Evolutionary conservation across 805 yeast genomes (phyloP).

Genomic region (Candida yuanshanica): DNA sequence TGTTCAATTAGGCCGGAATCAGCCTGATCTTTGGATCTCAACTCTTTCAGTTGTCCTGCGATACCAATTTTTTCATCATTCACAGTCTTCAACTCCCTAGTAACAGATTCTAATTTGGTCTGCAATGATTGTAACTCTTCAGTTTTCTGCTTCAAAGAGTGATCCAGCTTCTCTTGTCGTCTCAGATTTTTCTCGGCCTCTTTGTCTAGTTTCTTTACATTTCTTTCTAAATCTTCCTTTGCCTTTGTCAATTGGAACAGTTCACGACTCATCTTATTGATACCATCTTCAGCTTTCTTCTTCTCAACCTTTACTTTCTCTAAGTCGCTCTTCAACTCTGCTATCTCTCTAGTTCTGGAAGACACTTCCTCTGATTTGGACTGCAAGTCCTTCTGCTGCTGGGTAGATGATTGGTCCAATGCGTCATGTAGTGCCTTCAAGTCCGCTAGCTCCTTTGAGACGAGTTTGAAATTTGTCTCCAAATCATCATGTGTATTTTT

Average conservation of each 20-base stretch:
- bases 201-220: conserved; percentile 36
- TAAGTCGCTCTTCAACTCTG: conserved; percentile 23
- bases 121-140: conserved; percentile 12
- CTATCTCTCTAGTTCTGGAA: conserved; percentile 19
- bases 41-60: conserved; percentile 21
- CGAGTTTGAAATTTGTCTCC: conserved; percentile 8
- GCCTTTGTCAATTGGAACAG: conserved; percentile 59
- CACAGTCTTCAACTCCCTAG: not conserved
- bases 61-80: conserved; percentile 7
- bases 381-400: conserved; percentile 29
- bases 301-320: conserved; percentile 32
- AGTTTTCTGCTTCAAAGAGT: conserved; percentile 13
- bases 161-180: conserved; percentile 16
- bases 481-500: conserved; percentile 18
- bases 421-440: conserved; percentile 29
- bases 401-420: conserved; percentile 26
- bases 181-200: conserved; percentile 18
- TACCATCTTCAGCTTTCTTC: conserved; percentile 74
- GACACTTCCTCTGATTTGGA: conserved; percentile 10
- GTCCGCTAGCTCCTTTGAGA: conserved; percentile 12
- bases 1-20: conserved; percentile 33
- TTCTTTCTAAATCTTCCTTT: conserved; percentile 44
- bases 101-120: conserved; percentile 7
- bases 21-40: conserved; percentile 23
- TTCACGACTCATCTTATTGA: conserved; percentile 86